phyloP scores from a whole-genome alignment of 805 yeast species.

The Kluyveromyces nonfermentans region DNA sequence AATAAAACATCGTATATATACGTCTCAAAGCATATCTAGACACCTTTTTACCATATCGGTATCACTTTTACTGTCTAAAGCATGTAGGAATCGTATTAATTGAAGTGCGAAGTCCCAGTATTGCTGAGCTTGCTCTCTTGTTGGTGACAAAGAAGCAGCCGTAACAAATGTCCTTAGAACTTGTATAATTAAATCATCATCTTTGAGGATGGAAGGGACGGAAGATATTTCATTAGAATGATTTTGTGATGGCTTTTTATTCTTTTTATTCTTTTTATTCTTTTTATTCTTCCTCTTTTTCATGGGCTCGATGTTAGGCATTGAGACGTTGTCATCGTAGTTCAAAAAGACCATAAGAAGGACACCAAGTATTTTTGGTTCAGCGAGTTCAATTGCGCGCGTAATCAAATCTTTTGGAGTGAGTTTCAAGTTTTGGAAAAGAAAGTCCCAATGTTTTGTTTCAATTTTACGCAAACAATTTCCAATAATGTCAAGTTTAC shows the following conservation, averaged over 20 bases:
- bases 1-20: background rate
- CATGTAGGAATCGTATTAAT: constrained; percentile 21
- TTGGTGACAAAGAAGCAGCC: constrained; percentile 21
- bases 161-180: constrained; percentile 22
- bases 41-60: constrained; percentile 20
- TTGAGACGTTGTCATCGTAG: constrained; percentile 15
- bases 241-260: background rate
- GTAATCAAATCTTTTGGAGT: constrained; percentile 26
- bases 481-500: constrained; percentile 23
- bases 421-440: constrained; percentile 19
- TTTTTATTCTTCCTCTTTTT: background rate
- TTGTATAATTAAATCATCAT: constrained; percentile 25
- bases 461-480: constrained; percentile 30
- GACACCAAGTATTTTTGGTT: constrained; percentile 24
- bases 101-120: constrained; percentile 31
- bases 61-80: constrained; percentile 22
- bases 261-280: constrained; percentile 3
- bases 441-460: constrained; percentile 23
- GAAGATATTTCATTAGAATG: constrained; percentile 3
- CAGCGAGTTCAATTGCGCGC: constrained; percentile 24
- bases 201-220: constrained; percentile 16
- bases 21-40: constrained; percentile 12
- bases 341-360: constrained; percentile 26
- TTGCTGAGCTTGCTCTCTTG: constrained; percentile 20
- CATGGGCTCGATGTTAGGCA: background rate